Conservation (phyloP, 441 rosid species). For the Populus hybrid region DNA sequence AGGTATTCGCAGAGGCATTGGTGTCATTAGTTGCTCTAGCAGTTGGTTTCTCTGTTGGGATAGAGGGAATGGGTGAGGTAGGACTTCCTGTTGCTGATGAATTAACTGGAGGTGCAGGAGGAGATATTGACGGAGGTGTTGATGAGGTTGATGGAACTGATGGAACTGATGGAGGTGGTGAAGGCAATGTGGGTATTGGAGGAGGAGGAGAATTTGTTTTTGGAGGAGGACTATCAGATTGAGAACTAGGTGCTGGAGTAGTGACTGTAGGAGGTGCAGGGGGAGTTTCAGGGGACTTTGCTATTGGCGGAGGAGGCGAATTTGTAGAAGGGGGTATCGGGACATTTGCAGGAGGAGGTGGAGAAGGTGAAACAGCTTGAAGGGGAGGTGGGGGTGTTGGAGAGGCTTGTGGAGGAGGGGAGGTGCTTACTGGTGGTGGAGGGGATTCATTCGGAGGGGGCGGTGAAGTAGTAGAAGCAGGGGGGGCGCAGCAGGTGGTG, state of each 20-base stretch:
- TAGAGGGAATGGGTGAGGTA: conserved; percentile 47
- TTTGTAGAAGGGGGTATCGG: conserved; percentile 33
- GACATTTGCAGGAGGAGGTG: conserved; percentile 42
- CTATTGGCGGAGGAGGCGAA: conserved; percentile 39
- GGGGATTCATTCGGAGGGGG: conserved; percentile 18
- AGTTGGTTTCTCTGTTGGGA: conserved; percentile 58
- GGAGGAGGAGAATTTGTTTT: conserved; percentile 36
- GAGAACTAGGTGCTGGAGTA: conserved; percentile 36
- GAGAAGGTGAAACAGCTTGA: conserved; percentile 40
- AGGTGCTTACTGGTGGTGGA: conserved; percentile 38
- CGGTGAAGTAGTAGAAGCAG: conserved; percentile 30
- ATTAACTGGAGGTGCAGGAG: conserved; percentile 51
- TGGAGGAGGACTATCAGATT: conserved; percentile 45
- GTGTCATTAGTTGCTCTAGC: conserved; percentile 50
- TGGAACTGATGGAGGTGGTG: conserved; percentile 45
- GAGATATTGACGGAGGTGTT: conserved; percentile 33
- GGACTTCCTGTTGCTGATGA: conserved; percentile 37
- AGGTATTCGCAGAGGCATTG: conserved; percentile 29
- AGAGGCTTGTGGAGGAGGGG: conserved; percentile 45
- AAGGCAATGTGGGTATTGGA: conserved; percentile 35
- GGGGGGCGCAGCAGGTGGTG: conserved; percentile 36
- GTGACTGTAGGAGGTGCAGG: conserved; percentile 42
- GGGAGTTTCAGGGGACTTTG: conserved; percentile 41
- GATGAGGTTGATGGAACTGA: conserved; percentile 39
- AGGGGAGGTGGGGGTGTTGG: conserved; percentile 47